These are phyloP conservation scores for Blastocystis sp. DNA, from an alignment of 352 stramenopile genomes.

Conservation along the genomic window DNA sequence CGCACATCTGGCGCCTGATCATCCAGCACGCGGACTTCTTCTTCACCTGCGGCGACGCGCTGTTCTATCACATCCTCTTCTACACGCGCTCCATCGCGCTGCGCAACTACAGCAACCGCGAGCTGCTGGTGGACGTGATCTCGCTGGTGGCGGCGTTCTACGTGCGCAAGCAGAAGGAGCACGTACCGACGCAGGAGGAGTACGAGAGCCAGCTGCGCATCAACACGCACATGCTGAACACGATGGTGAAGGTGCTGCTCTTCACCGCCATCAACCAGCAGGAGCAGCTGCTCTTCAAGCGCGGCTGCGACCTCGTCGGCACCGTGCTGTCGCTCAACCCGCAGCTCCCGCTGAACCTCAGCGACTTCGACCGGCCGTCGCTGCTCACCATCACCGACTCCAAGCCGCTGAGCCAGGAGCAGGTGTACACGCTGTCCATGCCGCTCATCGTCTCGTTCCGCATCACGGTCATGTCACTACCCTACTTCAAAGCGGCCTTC, in stretches of 20 bases:
- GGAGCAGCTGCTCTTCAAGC: conserved; percentile 37
- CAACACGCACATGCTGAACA: conserved; percentile 35
- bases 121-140: conserved; percentile 33
- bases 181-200: not conserved
- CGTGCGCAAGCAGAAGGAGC: conserved; percentile 2
- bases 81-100: not conserved
- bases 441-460: conserved; percentile 30
- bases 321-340: conserved; percentile 23
- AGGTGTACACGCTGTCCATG: not conserved
- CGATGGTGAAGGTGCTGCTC: not conserved
- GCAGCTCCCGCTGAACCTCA: conserved; percentile 1
- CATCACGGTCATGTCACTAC: conserved; percentile 29
- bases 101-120: not conserved
- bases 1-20: conserved; percentile 47
- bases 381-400: not conserved
- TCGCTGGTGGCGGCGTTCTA: conserved; percentile 23
- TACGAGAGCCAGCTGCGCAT: conserved; percentile 4
- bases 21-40: conserved; percentile 61
- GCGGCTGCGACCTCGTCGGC: conserved; percentile 36
- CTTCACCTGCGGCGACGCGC: conserved; percentile 16
- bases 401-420: not conserved
- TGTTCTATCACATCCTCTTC: conserved; percentile 43
- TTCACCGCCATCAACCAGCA: not conserved
- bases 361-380: not conserved
- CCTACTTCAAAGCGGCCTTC: conserved; percentile 20